These are phyloP conservation scores for Aegilops longissima DNA, from an alignment of 176 grass and related monocot species.

Conservation along the genomic window DNA sequence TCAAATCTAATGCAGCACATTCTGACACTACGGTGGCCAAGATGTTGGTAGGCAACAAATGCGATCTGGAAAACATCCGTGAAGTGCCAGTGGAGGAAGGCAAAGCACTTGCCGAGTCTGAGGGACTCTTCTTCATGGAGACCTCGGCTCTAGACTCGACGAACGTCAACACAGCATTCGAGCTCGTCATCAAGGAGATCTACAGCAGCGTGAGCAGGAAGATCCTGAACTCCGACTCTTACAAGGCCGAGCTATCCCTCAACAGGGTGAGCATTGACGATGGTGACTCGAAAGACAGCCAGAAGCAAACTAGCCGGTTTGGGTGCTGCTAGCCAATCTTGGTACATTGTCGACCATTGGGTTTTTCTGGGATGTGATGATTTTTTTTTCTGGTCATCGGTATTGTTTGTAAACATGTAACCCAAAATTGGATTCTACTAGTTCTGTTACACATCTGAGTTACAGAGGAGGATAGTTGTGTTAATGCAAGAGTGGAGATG, in stretches of 20 bases:
- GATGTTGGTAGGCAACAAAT: conserved; percentile 94
- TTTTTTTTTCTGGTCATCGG: neutral
- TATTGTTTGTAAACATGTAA: conserved; percentile 46
- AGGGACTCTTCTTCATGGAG: conserved; percentile 93
- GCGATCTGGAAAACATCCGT: conserved; percentile 71
- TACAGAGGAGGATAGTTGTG: conserved; percentile 26
- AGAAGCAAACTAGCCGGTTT: conserved; percentile 58
- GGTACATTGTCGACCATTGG: neutral
- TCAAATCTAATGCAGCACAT: conserved; percentile 57
- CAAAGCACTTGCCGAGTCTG: conserved; percentile 68
- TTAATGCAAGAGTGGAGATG: neutral
- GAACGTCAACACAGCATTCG: conserved; percentile 75
- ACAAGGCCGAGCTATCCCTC: conserved; percentile 76
- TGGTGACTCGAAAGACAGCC: conserved; percentile 33
- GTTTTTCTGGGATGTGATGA: neutral
- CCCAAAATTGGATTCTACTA: conserved; percentile 10
- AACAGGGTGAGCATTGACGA: conserved; percentile 79
- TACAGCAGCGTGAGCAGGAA: conserved; percentile 84
- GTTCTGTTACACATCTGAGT: conserved; percentile 25
- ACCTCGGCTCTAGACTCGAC: conserved; percentile 82
- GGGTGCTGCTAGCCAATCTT: conserved; percentile 56
- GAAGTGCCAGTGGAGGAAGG: conserved; percentile 70
- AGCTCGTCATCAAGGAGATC: conserved; percentile 81
- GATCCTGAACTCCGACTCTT: conserved; percentile 71
- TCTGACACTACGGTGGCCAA: conserved; percentile 76